A percentile compares a stretch with the other conserved stretches of the same genome.
Evolutionary conservation across 2,329 filamentous ascomycete species (phyloP).

Genomic region (Microcyclosporella mali): DNA sequence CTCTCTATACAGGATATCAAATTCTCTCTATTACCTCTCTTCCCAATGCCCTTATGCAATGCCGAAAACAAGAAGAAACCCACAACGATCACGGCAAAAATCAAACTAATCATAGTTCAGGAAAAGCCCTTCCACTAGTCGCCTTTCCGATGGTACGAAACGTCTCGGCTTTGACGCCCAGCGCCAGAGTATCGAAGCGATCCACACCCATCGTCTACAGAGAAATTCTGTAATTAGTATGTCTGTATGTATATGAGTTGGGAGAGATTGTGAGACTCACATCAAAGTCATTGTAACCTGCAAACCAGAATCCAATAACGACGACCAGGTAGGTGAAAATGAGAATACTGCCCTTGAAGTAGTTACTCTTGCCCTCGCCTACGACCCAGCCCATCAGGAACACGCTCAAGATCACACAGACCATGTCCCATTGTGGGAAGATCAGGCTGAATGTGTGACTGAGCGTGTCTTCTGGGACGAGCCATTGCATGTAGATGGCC

Average conservation of each 20-base stretch:
- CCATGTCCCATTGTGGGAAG: slow-evolving; percentile 99
- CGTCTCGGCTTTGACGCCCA: slow-evolving; percentile 12
- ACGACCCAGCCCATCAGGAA: slow-evolving; percentile 97
- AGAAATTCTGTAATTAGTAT: slow-evolving; percentile 4
- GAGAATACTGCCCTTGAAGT: slow-evolving; percentile 97
- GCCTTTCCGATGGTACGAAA: slow-evolving; percentile 19
- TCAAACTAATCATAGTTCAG: background rate
- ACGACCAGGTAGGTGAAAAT: slow-evolving; percentile 91
- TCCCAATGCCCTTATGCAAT: too few relatives aligned
- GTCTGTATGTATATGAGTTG: background rate
- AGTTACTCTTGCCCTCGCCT: slow-evolving; percentile 98
- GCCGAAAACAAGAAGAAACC: too few relatives aligned
- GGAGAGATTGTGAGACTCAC: slow-evolving; percentile 18
- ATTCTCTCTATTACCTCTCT: too few relatives aligned
- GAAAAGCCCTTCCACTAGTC: slow-evolving; percentile 13
- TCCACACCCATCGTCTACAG: slow-evolving; percentile 20
- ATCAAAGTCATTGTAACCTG: slow-evolving; percentile 55
- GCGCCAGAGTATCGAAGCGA: slow-evolving; percentile 21
- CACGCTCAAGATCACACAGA: slow-evolving; percentile 90
- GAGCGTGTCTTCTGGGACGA: slow-evolving; percentile 49
- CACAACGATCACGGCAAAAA: too few relatives aligned
- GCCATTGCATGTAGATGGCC: slow-evolving; percentile 59
- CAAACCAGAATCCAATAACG: slow-evolving; percentile 84
- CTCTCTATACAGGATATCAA: too few relatives aligned
- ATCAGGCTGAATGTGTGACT: slow-evolving; percentile 74